Evolutionary conservation across 306 rosid genomes (phyloP), one percentile per base, ranked within the genome.

Genomic region (Gleditsia sinensis): DNA sequence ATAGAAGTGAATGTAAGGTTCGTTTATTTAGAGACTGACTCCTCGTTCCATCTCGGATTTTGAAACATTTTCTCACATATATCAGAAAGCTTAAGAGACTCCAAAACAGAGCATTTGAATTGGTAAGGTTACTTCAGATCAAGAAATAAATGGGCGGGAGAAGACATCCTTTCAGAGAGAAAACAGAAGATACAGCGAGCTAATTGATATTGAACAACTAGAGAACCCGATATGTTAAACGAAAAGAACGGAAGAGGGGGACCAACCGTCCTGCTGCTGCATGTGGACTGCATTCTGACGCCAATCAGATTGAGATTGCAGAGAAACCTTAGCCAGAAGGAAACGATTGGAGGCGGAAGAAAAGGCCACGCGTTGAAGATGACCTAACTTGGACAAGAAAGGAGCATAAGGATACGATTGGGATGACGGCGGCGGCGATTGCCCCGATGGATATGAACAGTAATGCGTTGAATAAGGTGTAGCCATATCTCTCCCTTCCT

Each of bases 191-290:
- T 1, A 42, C 5, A 32, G 42, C 43, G 32, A 53, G 2, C 13
- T 6, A 57, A 63, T 30, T 45, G 53, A 60, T 65, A 57, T 25
- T 33, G 46, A 53, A 14, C 2, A 34, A 20, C 21, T 46, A 17
- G 21, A 64, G 45, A 39, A 56, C 43, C 28, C 0, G 19, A 23
- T 19, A 33, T 42, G 14, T 25, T 27, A 11, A 55, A n/a, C 6
- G 3, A 56, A 60, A 45, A 14, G 19, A 32, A 19, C 6, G 48
- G 42, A 20, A 23, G 28, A 43, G 12, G 17, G 40, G n/a, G 45
- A 66, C 82, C 3, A 68, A 92, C 96, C 94, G 13, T 90, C 88
- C 10, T 80, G 88, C 72, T 67, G 82, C 21, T 70, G 86, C 53
- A 83, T 75, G 39, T 34, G 83, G 51, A 83, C 54, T 5, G 75